Evolutionary conservation across 1,139 yeast species (phyloP).

Genomic region (Kazachstania sp.): DNA sequence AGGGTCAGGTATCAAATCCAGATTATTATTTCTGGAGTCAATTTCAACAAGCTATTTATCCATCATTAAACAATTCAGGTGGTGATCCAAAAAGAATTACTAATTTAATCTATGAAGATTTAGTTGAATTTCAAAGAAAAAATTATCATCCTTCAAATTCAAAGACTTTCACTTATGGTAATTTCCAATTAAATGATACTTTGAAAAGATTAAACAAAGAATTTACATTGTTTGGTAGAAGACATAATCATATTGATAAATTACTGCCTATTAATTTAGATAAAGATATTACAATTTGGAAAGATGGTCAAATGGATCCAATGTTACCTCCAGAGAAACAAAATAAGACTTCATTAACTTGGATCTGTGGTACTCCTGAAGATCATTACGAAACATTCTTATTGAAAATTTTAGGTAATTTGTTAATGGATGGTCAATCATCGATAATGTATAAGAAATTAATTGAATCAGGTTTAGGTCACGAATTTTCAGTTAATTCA

Average conservation of each 20-base stretch:
- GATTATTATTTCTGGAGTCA: conserved; percentile 77
- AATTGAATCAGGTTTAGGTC: conserved; percentile 76
- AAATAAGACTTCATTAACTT: conserved; percentile 71
- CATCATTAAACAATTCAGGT: conserved; percentile 80
- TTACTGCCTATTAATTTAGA: conserved; percentile 41
- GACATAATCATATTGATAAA: conserved; percentile 25
- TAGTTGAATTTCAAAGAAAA: conserved; percentile 61
- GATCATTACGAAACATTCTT: conserved; percentile 65
- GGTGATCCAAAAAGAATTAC: conserved; percentile 88
- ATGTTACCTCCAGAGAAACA: conserved; percentile 68
- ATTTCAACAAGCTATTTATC: conserved; percentile 78
- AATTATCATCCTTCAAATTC: conserved; percentile 90
- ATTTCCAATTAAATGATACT: conserved; percentile 56
- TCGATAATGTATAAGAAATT: conserved; percentile 80
- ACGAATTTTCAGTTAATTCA: conserved; percentile 80
- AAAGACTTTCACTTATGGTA: conserved; percentile 80
- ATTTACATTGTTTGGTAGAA: conserved; percentile 47
- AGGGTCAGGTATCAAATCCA: conserved; percentile 90
- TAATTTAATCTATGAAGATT: conserved; percentile 60
- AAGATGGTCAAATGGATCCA: conserved; percentile 76
- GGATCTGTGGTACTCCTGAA: conserved; percentile 73
- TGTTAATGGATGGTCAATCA: conserved; percentile 85
- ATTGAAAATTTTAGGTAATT: conserved; percentile 60
- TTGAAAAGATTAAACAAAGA: conserved; percentile 48
- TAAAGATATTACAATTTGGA: conserved; percentile 33